Evolutionary conservation across 2,329 filamentous ascomycete genomes (phyloP).

Genomic region (Pleomassaria siparia): DNA sequence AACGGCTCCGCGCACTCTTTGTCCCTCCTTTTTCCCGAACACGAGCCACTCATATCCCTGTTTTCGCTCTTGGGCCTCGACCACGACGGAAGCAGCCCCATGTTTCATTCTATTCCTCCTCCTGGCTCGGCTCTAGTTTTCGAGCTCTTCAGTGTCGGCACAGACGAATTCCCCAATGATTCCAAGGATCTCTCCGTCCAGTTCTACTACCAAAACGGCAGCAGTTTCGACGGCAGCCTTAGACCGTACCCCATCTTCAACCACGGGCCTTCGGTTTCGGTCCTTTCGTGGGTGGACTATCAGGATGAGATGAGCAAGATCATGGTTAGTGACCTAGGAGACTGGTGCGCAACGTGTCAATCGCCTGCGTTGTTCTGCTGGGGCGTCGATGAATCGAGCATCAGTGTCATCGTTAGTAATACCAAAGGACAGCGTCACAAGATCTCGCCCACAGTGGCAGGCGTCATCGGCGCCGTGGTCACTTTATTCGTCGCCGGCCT

Average conservation of each 20-base stretch:
- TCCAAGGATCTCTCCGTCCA: slow-evolving; percentile 54
- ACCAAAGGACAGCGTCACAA: background rate
- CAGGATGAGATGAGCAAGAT: slow-evolving; percentile 47
- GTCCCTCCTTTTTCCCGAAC: slow-evolving; percentile 44
- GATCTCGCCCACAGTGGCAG: slow-evolving; percentile 51
- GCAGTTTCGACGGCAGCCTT: slow-evolving; percentile 44
- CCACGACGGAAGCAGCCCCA: slow-evolving; percentile 8
- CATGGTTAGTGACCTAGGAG: slow-evolving; percentile 45
- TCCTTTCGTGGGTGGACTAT: slow-evolving; percentile 57
- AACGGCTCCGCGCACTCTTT: slow-evolving; percentile 44
- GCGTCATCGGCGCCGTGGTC: slow-evolving; percentile 59
- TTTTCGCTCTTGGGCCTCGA: slow-evolving; percentile 30
- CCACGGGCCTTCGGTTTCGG: slow-evolving; percentile 47
- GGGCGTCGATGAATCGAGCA: slow-evolving; percentile 37
- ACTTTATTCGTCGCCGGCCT: slow-evolving; percentile 51
- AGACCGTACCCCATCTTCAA: slow-evolving; percentile 55
- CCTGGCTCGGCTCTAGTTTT: slow-evolving; percentile 39
- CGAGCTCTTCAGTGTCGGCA: slow-evolving; percentile 50
- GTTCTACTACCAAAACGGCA: slow-evolving; percentile 61
- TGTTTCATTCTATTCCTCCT: slow-evolving; percentile 29
- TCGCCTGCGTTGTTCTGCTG: slow-evolving; percentile 54
- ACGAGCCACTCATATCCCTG: slow-evolving; percentile 35
- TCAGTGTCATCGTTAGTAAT: slow-evolving; percentile 6
- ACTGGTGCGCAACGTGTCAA: slow-evolving; percentile 57
- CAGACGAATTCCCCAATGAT: slow-evolving; percentile 41